phyloP scores from a whole-genome alignment of 2,329 filamentous ascomycete species.

The Nemania sp. region DNA sequence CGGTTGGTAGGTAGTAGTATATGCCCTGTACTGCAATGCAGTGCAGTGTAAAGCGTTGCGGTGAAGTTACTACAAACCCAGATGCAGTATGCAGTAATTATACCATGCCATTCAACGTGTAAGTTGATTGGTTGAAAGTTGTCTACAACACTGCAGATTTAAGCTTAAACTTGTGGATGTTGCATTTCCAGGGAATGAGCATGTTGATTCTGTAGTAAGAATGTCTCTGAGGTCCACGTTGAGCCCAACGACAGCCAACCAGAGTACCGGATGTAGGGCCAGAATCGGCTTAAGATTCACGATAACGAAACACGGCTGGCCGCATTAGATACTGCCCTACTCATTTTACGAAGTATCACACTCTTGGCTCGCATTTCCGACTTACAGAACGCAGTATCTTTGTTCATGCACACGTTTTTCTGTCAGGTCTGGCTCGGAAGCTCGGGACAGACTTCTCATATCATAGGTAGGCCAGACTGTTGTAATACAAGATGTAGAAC shows the following conservation, averaged over 20 bases:
- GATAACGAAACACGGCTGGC: conserved; percentile 13
- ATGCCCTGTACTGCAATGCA: too few species aligned
- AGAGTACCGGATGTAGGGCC: conserved; percentile 10
- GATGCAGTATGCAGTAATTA: conserved; percentile 3
- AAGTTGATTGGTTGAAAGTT: conserved; percentile 11
- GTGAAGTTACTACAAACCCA: conserved; percentile 6
- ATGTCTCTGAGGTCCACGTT: background rate
- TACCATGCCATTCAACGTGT: background rate
- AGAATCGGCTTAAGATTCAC: background rate
- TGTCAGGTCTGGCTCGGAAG: conserved; percentile 11
- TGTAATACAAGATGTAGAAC: conserved; percentile 19
- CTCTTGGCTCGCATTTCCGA: too few species aligned
- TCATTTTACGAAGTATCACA: background rate
- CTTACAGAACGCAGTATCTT: too few species aligned
- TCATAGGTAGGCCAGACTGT: background rate
- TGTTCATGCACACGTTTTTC: conserved; percentile 21
- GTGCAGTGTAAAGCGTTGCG: too few species aligned
- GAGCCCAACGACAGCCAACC: background rate
- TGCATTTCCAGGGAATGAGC: conserved; percentile 13
- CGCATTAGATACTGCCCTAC: conserved; percentile 5
- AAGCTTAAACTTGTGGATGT: conserved; percentile 21
- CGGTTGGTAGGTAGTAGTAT: too few species aligned
- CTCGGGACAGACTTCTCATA: conserved; percentile 15
- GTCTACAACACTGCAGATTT: conserved; percentile 7
- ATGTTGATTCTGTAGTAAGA: conserved; percentile 19